Evolutionary conservation across 2,329 filamentous ascomycete species (phyloP).

Genomic region (Cladophialophora immunda): DNA sequence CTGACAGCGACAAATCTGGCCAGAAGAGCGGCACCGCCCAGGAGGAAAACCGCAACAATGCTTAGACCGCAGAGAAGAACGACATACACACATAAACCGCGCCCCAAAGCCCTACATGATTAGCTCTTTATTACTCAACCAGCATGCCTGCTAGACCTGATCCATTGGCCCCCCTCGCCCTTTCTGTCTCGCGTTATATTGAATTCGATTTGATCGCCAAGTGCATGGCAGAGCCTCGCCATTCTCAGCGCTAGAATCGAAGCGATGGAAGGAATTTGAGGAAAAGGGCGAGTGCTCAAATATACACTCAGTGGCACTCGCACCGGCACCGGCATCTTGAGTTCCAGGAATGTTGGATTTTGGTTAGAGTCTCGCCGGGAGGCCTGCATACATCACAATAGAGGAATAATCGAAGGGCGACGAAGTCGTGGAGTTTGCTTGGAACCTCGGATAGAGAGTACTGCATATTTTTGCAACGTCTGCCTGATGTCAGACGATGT

Average conservation of each 20-base stretch:
- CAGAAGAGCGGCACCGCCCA: not conserved
- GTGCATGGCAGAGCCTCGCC: too few species aligned
- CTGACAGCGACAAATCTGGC: not conserved
- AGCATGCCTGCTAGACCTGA: too few species aligned
- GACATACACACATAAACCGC: not conserved
- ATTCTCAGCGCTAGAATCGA: not conserved
- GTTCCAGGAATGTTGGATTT: not conserved
- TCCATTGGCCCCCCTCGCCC: too few species aligned
- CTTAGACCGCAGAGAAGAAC: not conserved
- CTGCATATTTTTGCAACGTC: too few species aligned
- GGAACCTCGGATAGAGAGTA: too few species aligned
- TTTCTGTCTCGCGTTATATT: too few species aligned
- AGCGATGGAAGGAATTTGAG: not conserved
- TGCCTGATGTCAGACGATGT: not conserved
- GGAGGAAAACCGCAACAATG: not conserved
- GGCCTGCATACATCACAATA: too few species aligned
- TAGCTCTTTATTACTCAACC: too few species aligned
- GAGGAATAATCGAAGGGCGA: too few species aligned
- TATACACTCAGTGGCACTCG: not conserved
- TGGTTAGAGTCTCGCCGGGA: too few species aligned
- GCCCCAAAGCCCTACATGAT: not conserved
- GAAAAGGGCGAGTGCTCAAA: not conserved
- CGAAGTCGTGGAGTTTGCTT: too few species aligned
- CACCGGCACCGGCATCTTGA: not conserved
- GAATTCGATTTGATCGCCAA: too few species aligned